Percentiles rank a stretch among this genome's conserved stretches.
Evolutionary conservation across 768 basidiomycete species (phyloP).

Genomic region (Mycena metata): DNA sequence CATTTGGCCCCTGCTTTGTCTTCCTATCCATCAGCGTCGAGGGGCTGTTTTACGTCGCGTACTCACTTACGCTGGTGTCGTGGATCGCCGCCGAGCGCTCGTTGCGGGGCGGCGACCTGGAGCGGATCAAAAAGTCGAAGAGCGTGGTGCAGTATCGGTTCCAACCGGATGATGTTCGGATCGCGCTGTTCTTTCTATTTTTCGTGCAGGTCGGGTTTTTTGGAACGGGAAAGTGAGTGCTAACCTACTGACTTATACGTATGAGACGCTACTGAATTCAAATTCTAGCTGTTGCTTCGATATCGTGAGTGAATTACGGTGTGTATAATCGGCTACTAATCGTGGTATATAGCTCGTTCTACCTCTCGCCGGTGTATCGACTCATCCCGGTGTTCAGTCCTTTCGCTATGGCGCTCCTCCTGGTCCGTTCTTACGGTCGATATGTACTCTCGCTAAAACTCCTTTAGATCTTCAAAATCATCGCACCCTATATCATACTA

Average conservation of each 20-base stretch:
- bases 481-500: slow-evolving; percentile 84
- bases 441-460: slow-evolving; percentile 13
- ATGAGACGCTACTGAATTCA: background rate
- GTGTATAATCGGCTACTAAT: background rate
- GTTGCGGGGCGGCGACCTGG: slow-evolving; percentile 38
- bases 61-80: slow-evolving; percentile 68
- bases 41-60: slow-evolving; percentile 83
- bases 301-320: slow-evolving; percentile 67
- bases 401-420: slow-evolving; percentile 82
- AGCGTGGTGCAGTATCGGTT: slow-evolving; percentile 54
- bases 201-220: slow-evolving; percentile 92
- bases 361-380: slow-evolving; percentile 89
- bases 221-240: slow-evolving; percentile 83
- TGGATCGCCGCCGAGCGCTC: slow-evolving; percentile 78
- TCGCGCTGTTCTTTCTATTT: slow-evolving; percentile 86
- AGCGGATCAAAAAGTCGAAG: slow-evolving; percentile 34
- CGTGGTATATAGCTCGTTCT: slow-evolving; percentile 77
- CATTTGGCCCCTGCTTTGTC: slow-evolving; percentile 82
- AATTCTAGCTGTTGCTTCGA: slow-evolving; percentile 80
- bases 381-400: slow-evolving; percentile 89
- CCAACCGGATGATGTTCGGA: slow-evolving; percentile 73
- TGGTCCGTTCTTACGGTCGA: slow-evolving; percentile 58
- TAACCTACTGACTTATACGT: background rate
- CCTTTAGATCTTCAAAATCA: slow-evolving; percentile 81
- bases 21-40: slow-evolving; percentile 87